Conservation (phyloP, 257 asterid genomes). For the Ilex asprella region DNA sequence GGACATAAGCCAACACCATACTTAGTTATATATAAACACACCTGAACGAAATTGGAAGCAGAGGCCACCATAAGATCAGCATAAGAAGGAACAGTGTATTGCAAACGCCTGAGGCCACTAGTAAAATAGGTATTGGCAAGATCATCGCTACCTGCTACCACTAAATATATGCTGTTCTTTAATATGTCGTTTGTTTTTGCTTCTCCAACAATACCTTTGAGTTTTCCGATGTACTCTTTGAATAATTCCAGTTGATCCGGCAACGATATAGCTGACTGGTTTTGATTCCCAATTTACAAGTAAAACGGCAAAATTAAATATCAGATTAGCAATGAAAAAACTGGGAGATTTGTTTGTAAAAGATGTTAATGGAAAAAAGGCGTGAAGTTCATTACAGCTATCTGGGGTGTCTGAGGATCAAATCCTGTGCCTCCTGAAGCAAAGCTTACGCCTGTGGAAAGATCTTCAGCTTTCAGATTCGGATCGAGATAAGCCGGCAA, state of each 20-base stretch:
- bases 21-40: not conserved
- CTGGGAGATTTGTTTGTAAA: not conserved
- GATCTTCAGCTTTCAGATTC: not conserved
- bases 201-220: slow-evolving; percentile 50
- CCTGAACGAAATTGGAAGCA: slow-evolving; percentile 55
- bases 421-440: not conserved
- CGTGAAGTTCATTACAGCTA: not conserved
- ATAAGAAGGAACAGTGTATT: slow-evolving; percentile 45
- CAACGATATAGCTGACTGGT: slow-evolving; percentile 51
- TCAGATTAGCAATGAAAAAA: not conserved
- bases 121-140: slow-evolving; percentile 77
- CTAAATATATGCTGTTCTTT: slow-evolving; percentile 33
- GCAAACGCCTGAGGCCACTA: slow-evolving; percentile 25
- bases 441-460: not conserved
- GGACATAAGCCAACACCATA: too few relatives aligned
- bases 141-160: slow-evolving; percentile 79
- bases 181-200: slow-evolving; percentile 34
- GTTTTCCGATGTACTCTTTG: slow-evolving; percentile 57
- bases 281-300: too few relatives aligned
- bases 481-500: not conserved
- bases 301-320: not conserved
- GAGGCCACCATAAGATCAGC: slow-evolving; percentile 49
- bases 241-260: slow-evolving; percentile 46
- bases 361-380: too few relatives aligned
- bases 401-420: not conserved